Evolutionary conservation across 176 grass and related monocot species (phyloP), one percentile per base, ranked within the genome.

Genomic region (Phoenix dactylifera): DNA sequence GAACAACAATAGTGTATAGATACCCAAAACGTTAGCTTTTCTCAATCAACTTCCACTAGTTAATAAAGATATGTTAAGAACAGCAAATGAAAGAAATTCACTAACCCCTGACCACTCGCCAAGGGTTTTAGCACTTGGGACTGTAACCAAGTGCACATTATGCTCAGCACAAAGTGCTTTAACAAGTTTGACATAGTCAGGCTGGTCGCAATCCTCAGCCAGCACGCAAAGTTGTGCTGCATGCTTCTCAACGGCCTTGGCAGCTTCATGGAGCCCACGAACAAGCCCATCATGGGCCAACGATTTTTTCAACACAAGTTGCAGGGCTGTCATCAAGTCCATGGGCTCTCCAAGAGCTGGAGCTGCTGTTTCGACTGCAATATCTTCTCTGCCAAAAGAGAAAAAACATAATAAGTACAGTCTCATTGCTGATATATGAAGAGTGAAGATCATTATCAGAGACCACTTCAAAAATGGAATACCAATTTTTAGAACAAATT

Each of bases 101-200:
- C 86, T 64, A 65, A 89, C 81, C 75, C 81, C 81, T 54, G 81
- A 66, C 86, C 86, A 89, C 75, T 89, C 86, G 14, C 86, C 86
- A 29, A 89, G 78, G 19, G 81, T 85, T 59, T 85, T 89, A 71
- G 86, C 82, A 71, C 69, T 80, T n/a, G 81, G 77, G 22, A 89
- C 86, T 0, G 81, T 82, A 22, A 89, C 75, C 2, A 85, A 52
- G 70, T 84, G 77, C 59, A 89, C 86, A 67, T 85, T 89, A 59
- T 89, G 81, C 18, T 89, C 77, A 55, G 70, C 81, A 4, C 81
- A 89, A 3, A 89, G 77, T 24, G 81, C 81, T 60, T 89, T 89
- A 18, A 89, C 74, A n/a, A 89, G 74, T 70, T 89, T 89, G 26
- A 85, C 81, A 19, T 85, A 35, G 30, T 35, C 6, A 35, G 30